Evolutionary conservation across 2,329 filamentous ascomycete species (phyloP).

Genomic region (Aspergillus hortae): DNA sequence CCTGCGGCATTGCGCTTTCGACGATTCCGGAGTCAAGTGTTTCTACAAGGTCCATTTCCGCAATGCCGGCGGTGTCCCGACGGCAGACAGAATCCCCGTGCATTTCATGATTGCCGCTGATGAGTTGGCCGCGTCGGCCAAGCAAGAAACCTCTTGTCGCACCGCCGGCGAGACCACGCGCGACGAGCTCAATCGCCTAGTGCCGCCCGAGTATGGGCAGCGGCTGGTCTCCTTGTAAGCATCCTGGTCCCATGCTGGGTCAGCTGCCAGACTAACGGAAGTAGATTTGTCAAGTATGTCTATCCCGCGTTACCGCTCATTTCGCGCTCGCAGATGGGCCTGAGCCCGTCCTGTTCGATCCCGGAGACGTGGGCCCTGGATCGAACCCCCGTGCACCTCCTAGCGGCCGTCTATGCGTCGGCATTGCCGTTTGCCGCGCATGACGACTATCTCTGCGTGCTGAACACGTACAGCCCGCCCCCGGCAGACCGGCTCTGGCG

Average conservation of each 20-base stretch:
- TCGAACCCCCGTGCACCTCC: constrained; percentile 24
- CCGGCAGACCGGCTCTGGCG: constrained; percentile 27
- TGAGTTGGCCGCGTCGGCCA: constrained; percentile 16
- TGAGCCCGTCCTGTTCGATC: constrained; percentile 15
- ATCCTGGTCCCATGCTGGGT: not conserved
- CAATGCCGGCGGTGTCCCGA: constrained; percentile 37
- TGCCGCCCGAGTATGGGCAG: constrained; percentile 22
- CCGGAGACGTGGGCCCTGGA: constrained; percentile 18
- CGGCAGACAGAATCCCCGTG: constrained; percentile 31
- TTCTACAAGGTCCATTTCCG: constrained; percentile 36
- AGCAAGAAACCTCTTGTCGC: constrained; percentile 17
- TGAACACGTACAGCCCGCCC: constrained; percentile 24
- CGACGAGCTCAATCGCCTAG: constrained; percentile 18
- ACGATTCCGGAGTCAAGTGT: constrained; percentile 32
- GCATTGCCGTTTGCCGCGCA: constrained; percentile 30
- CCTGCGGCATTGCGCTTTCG: constrained; percentile 34
- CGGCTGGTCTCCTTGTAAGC: constrained; percentile 22
- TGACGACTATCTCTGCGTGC: constrained; percentile 28
- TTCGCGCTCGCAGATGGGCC: constrained; percentile 27
- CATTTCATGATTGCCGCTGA: constrained; percentile 27
- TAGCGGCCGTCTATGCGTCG: constrained; percentile 32
- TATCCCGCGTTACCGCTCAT: constrained; percentile 29
- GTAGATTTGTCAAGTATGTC: constrained; percentile 27
- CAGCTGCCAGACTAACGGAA: constrained; percentile 3
- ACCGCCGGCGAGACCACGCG: constrained; percentile 6